These are phyloP conservation scores for Solanum boliviense DNA, from an alignment of 257 asterid species.

Conservation along the genomic window DNA sequence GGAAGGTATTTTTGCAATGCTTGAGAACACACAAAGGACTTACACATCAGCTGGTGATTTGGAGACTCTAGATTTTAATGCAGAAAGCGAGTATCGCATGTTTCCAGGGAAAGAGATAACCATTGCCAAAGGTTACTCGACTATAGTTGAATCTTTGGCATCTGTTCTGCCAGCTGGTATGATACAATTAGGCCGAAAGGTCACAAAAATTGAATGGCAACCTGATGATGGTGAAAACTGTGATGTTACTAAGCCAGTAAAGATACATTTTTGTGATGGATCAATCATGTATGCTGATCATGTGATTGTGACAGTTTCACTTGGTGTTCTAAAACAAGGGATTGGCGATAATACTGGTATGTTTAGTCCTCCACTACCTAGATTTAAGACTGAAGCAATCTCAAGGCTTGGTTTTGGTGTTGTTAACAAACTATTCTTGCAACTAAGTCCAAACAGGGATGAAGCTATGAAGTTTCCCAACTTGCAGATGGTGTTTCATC, in stretches of 20 bases:
- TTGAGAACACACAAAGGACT: constrained; percentile 69
- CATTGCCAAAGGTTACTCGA: constrained; percentile 59
- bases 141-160: constrained; percentile 50
- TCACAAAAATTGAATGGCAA: constrained; percentile 54
- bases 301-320: constrained; percentile 70
- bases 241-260: constrained; percentile 34
- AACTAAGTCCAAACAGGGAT: constrained; percentile 11
- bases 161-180: constrained; percentile 55
- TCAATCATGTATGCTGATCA: constrained; percentile 57
- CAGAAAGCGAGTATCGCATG: constrained; percentile 67
- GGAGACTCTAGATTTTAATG: constrained; percentile 44
- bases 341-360: constrained; percentile 23
- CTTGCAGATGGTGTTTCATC: constrained; percentile 69
- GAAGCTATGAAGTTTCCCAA: constrained; percentile 27
- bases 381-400: constrained; percentile 47
- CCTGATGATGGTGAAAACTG: constrained; percentile 12
- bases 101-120: constrained; percentile 80
- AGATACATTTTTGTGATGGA: constrained; percentile 60
- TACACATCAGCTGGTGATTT: constrained; percentile 68
- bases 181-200: constrained; percentile 51
- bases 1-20: constrained; percentile 61
- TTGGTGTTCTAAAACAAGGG: constrained; percentile 68
- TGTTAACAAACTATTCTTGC: constrained; percentile 75
- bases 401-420: constrained; percentile 73
- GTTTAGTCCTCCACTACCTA: constrained; percentile 63